Base-by-base conservation (phyloP, 1,139 yeast species). In the Scheffersomyces illinoinensis region DNA sequence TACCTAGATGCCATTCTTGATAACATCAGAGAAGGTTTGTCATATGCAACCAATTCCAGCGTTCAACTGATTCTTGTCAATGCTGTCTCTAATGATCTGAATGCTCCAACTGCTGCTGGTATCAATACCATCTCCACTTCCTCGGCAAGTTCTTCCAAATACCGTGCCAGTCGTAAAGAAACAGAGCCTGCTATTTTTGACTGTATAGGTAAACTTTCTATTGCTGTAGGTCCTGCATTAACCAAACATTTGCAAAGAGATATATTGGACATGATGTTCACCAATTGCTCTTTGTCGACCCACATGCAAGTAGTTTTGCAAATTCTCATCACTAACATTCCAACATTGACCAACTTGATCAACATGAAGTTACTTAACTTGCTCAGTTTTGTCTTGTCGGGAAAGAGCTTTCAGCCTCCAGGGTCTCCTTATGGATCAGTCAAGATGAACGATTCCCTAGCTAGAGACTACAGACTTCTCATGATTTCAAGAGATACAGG, bases 161-260 rank as follows among this genome's bases (percentile, higher is more conserved):
- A 85, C 56, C 68, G 80, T 52, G 87, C 87, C 56, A 78, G 80
- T 47, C 81, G 90, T 63, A 89, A 86, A 67, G 95, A 90, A 56
- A 88, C 91, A 52, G 97, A 92, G 65, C 90, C 93, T 0, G 93
- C 97, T 0, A 87, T 95, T 23, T 95, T 93, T 67, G 93, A 90
- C 65, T 95, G 98, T 71, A 84, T 95, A 55, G 92, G 96, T 0
- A 90, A 91, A 75, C 77, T 95, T 54, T 93, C 97, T 0, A 83
- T 85, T 24, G 96, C 98, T 0, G 93, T 93, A 14, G 98, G 98
- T 0, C 97, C 97, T n/a, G 97, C 97, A 0, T 79, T 95, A 57
- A 90, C 98, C 0, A 93, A 93, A 69, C 95, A 92, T 69, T 78
- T 95, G 61, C 95, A 93, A 64, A 83, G 89, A 62, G 97, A 92